A percentile compares a stretch with the other conserved stretches of the same genome.
Evolutionary conservation across 208 protist genomes (phyloP).

Genomic region (Leishmania aethiopica): DNA sequence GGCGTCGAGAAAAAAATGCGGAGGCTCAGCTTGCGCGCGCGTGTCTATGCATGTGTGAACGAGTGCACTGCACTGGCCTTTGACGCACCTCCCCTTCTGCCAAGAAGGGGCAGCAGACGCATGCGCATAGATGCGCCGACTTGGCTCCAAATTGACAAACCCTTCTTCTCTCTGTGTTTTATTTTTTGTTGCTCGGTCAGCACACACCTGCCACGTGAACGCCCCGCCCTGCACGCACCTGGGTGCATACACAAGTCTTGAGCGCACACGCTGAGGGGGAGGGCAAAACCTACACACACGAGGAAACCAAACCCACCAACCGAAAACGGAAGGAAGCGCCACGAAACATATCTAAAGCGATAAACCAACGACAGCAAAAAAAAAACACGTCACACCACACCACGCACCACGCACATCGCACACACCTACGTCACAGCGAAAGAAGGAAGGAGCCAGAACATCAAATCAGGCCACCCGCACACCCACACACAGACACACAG

Average conservation of each 20-base stretch:
- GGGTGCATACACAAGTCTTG: neutral
- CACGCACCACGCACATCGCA: too few relatives aligned
- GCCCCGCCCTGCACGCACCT: neutral
- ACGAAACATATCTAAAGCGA: too few relatives aligned
- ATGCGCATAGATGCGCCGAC: neutral
- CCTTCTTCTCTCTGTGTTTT: neutral
- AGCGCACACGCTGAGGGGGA: neutral
- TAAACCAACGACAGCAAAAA: too few relatives aligned
- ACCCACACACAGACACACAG: too few relatives aligned
- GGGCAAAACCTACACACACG: too few relatives aligned
- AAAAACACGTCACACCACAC: too few relatives aligned
- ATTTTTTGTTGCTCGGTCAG: neutral
- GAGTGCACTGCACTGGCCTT: neutral
- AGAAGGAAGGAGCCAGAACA: too few relatives aligned
- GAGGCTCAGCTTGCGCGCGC: neutral
- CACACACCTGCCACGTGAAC: neutral
- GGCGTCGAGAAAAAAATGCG: neutral
- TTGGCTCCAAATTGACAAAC: neutral
- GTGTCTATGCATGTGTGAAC: neutral
- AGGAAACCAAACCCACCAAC: too few relatives aligned
- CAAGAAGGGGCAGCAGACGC: neutral
- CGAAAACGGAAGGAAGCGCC: too few relatives aligned
- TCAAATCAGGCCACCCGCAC: too few relatives aligned
- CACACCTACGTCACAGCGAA: too few relatives aligned
- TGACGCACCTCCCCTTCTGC: neutral